Percentiles rank a stretch among this genome's conserved stretches.
Conservation (phyloP, 345 rosid species). For the Melaleuca alternifolia region DNA sequence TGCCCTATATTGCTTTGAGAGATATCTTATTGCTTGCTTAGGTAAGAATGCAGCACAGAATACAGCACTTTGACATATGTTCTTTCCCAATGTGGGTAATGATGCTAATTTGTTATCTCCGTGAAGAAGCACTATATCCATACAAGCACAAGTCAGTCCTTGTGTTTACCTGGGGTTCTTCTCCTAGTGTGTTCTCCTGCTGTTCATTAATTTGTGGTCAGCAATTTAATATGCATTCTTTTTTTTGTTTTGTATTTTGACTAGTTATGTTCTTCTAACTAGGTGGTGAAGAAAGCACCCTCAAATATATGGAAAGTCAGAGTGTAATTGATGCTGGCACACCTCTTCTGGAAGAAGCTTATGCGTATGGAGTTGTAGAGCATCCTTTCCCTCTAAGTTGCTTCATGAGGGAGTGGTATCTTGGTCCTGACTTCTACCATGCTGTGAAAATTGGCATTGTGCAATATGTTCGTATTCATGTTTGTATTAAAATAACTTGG, state of each 20-base stretch:
- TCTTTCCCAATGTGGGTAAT: neutral
- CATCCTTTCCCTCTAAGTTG: constrained; percentile 89
- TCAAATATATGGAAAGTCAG: constrained; percentile 90
- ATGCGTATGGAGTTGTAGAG: constrained; percentile 82
- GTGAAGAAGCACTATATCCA: neutral
- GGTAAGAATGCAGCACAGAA: constrained; percentile 35
- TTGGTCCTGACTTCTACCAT: constrained; percentile 82
- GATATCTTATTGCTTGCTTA: constrained; percentile 96
- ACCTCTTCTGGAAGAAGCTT: constrained; percentile 83
- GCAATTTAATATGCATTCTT: neutral
- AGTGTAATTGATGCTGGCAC: constrained; percentile 47
- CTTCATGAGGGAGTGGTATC: constrained; percentile 68
- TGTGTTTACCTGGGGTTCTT: neutral
- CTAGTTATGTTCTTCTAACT: neutral
- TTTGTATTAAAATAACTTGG: neutral
- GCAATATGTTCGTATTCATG: constrained; percentile 66
- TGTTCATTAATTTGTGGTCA: neutral
- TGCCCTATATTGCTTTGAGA: constrained; percentile 96
- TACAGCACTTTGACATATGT: neutral
- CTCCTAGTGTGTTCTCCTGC: neutral
- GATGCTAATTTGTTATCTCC: neutral
- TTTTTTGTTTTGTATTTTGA: neutral
- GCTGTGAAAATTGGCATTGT: constrained; percentile 98
- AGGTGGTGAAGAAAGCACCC: constrained; percentile 95
- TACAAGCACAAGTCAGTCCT: neutral